Conservation (phyloP, 371 early-diverging fungal genomes). For the Circinella minor region DNA sequence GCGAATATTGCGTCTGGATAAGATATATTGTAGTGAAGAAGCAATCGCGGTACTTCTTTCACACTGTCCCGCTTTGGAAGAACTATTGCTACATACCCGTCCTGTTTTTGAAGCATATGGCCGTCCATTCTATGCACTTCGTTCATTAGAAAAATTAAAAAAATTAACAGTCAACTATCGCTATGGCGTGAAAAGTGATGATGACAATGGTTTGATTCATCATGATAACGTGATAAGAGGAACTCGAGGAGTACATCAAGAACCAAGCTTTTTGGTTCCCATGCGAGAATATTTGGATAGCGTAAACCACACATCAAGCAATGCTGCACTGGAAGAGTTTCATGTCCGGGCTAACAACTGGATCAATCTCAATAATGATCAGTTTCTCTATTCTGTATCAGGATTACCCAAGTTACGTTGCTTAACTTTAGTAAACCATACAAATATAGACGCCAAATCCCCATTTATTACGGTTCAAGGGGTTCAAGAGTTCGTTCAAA, state of each 20-base stretch:
- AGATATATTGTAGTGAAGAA: neutral
- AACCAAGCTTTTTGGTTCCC: no score
- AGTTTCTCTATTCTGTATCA: neutral
- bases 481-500: neutral
- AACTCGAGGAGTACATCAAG: no score
- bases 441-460: neutral
- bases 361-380: constrained; percentile 1
- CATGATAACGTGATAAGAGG: no score
- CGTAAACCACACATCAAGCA: neutral
- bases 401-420: neutral
- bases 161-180: neutral
- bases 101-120: neutral
- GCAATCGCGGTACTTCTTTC: neutral
- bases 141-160: neutral
- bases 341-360: neutral
- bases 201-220: neutral
- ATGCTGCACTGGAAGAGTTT: neutral
- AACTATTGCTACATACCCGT: neutral
- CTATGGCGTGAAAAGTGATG: neutral
- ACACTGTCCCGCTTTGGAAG: neutral
- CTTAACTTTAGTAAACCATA: neutral
- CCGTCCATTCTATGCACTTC: neutral
- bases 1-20: neutral
- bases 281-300: neutral
- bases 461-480: neutral